Percentiles rank a stretch among this genome's conserved stretches.
phyloP scores from a whole-genome alignment of 179 eudicot genomes.

The Drosera spatulata region DNA sequence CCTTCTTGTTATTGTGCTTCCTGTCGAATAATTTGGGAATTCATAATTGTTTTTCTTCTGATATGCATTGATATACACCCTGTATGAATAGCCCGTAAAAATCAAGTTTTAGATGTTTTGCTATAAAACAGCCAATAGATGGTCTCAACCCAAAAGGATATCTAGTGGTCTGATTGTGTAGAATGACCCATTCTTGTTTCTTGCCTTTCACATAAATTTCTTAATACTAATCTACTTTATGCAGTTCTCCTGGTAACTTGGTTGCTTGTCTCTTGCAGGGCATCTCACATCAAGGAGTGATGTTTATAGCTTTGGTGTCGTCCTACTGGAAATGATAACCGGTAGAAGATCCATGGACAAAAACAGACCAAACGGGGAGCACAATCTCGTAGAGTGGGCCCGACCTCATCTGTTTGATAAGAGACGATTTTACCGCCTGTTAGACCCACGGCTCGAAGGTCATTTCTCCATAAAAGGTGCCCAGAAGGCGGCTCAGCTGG shows the following conservation, averaged over 20 bases:
- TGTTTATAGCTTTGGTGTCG: slow-evolving; percentile 89
- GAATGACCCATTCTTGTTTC: too few relatives aligned
- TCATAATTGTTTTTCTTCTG: too few relatives aligned
- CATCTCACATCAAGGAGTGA: slow-evolving; percentile 86
- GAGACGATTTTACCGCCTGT: slow-evolving; percentile 53
- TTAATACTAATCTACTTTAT: not conserved
- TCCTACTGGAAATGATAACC: slow-evolving; percentile 68
- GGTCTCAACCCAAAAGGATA: too few relatives aligned
- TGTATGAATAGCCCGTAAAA: too few relatives aligned
- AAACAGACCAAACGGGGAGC: slow-evolving; percentile 69
- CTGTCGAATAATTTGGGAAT: too few relatives aligned
- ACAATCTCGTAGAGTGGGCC: slow-evolving; percentile 88
- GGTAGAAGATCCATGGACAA: slow-evolving; percentile 94
- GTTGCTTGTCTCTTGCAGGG: slow-evolving; percentile 24
- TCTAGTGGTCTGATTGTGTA: too few relatives aligned
- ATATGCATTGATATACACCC: too few relatives aligned
- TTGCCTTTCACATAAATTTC: not conserved
- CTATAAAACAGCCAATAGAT: too few relatives aligned
- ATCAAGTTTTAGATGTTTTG: too few relatives aligned
- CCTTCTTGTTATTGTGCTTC: too few relatives aligned
- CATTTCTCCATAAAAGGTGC: slow-evolving; percentile 89
- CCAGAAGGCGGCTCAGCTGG: slow-evolving; percentile 82
- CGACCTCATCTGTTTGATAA: slow-evolving; percentile 69
- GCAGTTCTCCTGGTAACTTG: not conserved
- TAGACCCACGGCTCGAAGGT: slow-evolving; percentile 86